A percentile compares a stretch with the other conserved stretches of the same genome.
Conservation (phyloP, 2,329 filamentous ascomycete genomes). For the Diaporthe eres region DNA sequence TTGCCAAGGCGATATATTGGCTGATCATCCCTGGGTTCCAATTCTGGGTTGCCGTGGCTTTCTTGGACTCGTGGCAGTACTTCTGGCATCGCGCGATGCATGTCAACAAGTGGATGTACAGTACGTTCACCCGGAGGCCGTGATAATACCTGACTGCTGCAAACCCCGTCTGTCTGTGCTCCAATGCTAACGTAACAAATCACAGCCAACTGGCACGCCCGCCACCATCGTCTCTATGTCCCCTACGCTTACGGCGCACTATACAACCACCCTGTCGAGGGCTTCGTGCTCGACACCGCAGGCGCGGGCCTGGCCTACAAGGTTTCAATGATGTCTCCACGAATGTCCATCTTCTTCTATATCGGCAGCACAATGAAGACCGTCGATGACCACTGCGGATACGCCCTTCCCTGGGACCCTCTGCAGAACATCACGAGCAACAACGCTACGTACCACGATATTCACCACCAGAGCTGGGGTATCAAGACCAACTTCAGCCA, state of each 20-base stretch:
- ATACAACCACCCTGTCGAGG: constrained; percentile 96
- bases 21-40: constrained; percentile 82
- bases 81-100: constrained; percentile 98
- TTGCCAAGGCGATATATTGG: constrained; percentile 86
- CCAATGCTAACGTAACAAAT: constrained; percentile 44
- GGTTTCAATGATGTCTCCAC: constrained; percentile 82
- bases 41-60: constrained; percentile 78
- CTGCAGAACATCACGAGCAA: constrained; percentile 93
- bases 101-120: constrained; percentile 96
- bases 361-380: constrained; percentile 93
- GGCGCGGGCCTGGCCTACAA: constrained; percentile 90
- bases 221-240: constrained; percentile 96
- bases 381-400: constrained; percentile 97
- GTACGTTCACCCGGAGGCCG: constrained; percentile 65
- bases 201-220: constrained; percentile 88
- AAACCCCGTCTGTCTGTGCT: background rate
- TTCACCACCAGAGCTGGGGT: constrained; percentile 99
- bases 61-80: constrained; percentile 98
- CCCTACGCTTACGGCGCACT: constrained; percentile 97
- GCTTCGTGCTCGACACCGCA: constrained; percentile 91
- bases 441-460: constrained; percentile 96
- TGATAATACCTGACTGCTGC: too few relatives aligned
- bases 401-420: constrained; percentile 95
- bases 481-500: constrained; percentile 97
- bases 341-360: constrained; percentile 93